A percentile compares a stretch with the other conserved stretches of the same genome.
Evolutionary conservation across 306 rosid species (phyloP).

Genomic region (Argentina anserina): DNA sequence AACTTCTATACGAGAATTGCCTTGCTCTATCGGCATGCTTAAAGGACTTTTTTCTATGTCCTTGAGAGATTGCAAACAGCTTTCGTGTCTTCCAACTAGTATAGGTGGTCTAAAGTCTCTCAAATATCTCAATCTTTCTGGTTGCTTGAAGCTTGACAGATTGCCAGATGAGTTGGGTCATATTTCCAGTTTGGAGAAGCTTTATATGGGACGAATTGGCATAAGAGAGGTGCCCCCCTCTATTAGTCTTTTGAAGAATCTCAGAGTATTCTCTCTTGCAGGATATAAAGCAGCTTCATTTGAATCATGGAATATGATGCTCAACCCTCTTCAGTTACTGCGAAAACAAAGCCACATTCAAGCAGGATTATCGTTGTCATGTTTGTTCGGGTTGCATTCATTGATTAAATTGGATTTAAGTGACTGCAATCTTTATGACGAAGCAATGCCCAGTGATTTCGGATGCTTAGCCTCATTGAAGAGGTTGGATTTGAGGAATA

Average conservation of each 20-base stretch:
- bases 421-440: neutral
- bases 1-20: too few relatives aligned
- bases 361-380: neutral
- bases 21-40: too few relatives aligned
- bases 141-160: neutral
- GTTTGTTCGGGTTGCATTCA: neutral
- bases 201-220: too few relatives aligned
- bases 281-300: neutral
- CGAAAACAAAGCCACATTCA: neutral
- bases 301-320: neutral
- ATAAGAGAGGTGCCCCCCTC: neutral
- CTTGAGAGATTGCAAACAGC: neutral
- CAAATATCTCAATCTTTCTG: neutral
- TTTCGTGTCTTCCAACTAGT: neutral
- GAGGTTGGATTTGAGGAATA: neutral
- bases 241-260: neutral
- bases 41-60: too few relatives aligned
- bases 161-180: too few relatives aligned
- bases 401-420: neutral
- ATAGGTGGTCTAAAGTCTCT: neutral
- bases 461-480: neutral
- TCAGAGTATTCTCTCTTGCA: neutral
- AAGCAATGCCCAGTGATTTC: neutral
- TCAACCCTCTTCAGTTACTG: neutral
- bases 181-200: too few relatives aligned